A percentile compares a stretch with the other conserved stretches of the same genome.
Conservation (phyloP, 2,329 filamentous ascomycete species). For the Pseudopyricularia javanii region DNA sequence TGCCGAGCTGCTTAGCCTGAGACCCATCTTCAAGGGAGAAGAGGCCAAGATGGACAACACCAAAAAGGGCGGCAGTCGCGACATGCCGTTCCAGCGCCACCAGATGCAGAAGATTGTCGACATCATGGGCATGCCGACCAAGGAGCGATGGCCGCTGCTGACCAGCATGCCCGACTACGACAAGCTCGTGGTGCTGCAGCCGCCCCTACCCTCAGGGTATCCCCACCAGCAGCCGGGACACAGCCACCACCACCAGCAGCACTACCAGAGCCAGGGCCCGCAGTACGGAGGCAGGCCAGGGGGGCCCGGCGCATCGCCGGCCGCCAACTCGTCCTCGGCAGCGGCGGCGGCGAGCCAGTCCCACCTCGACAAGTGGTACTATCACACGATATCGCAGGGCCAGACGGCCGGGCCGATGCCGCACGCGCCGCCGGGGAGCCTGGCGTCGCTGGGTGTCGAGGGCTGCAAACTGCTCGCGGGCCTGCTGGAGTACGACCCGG, state of each 20-base stretch:
- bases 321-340: constrained; percentile 6
- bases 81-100: constrained; percentile 90
- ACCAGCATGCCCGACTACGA: constrained; percentile 76
- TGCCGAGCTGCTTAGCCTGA: constrained; percentile 76
- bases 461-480: constrained; percentile 73
- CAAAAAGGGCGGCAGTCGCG: constrained; percentile 53
- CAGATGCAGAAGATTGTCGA: constrained; percentile 99
- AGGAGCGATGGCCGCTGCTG: constrained; percentile 79
- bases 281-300: constrained; percentile 25
- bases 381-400: constrained; percentile 54
- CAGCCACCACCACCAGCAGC: constrained; percentile 19
- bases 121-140: constrained; percentile 81
- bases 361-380: constrained; percentile 70
- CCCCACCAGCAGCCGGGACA: constrained; percentile 25
- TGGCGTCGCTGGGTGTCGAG: constrained; percentile 57
- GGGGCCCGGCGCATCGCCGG: constrained; percentile 4
- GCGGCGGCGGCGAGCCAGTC: constrained; percentile 13
- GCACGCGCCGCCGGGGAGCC: constrained; percentile 31
- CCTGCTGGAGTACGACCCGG: constrained; percentile 85
- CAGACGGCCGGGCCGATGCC: constrained; percentile 21
- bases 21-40: constrained; percentile 96
- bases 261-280: constrained; percentile 30
- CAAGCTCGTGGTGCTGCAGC: constrained; percentile 49
- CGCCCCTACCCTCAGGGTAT: constrained; percentile 30
- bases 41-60: constrained; percentile 92